A percentile compares a stretch with the other conserved stretches of the same genome.
phyloP scores from a whole-genome alignment of 257 asterid species.

The Coffea eugenioides region DNA sequence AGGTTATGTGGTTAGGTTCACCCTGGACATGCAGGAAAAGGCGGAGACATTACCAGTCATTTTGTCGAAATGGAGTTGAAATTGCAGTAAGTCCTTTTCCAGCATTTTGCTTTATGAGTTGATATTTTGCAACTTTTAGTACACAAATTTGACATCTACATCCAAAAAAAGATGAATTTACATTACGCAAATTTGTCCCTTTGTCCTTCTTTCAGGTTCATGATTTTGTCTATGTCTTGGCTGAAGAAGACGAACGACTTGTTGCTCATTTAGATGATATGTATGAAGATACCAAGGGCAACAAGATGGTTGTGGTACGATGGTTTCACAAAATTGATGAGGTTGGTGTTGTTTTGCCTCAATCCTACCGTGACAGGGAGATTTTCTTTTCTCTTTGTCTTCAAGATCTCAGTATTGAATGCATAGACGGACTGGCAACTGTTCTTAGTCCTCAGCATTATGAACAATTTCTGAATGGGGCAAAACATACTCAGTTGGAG shows the following conservation, averaged over 20 bases:
- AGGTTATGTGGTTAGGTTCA: slow-evolving; percentile 63
- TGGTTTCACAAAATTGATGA: slow-evolving; percentile 98
- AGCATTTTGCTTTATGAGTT: neutral
- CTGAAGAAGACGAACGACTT: slow-evolving; percentile 68
- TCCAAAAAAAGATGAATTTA: neutral
- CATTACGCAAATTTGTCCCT: neutral
- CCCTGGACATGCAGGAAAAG: slow-evolving; percentile 68
- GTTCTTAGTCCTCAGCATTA: slow-evolving; percentile 88
- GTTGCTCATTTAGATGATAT: slow-evolving; percentile 85
- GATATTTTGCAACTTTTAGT: neutral
- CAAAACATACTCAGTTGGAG: slow-evolving; percentile 35
- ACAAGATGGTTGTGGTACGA: slow-evolving; percentile 88
- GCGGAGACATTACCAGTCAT: slow-evolving; percentile 62
- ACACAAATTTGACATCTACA: neutral
- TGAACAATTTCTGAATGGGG: slow-evolving; percentile 41
- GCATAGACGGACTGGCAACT: slow-evolving; percentile 89
- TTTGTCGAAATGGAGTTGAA: slow-evolving; percentile 63
- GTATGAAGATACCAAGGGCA: slow-evolving; percentile 77
- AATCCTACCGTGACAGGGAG: slow-evolving; percentile 77
- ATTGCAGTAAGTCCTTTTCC: slow-evolving; percentile 53
- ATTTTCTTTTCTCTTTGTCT: slow-evolving; percentile 89
- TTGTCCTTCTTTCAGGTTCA: slow-evolving; percentile 46
- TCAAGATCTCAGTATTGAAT: slow-evolving; percentile 89
- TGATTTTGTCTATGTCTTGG: slow-evolving; percentile 75
- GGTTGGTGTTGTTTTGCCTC: slow-evolving; percentile 89